Evolutionary conservation across 2,329 filamentous ascomycete species (phyloP).

Genomic region (Neofusicoccum kwambonambiense): DNA sequence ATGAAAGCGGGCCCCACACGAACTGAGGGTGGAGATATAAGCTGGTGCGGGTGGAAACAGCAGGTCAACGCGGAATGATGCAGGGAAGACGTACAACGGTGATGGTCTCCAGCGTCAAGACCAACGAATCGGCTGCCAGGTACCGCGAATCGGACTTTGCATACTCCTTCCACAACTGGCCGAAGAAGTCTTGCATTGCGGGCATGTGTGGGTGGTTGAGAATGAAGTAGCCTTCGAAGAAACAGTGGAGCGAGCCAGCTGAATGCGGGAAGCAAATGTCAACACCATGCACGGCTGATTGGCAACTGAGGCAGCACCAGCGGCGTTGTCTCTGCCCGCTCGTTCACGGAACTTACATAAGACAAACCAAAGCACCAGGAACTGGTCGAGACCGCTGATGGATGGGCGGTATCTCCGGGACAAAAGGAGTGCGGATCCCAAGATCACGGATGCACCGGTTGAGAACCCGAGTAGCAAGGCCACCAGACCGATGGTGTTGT

Average conservation of each 20-base stretch:
- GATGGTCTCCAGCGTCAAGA: constrained; percentile 57
- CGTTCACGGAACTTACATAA: background rate
- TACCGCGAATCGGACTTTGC: constrained; percentile 58
- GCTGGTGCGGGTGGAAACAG: background rate
- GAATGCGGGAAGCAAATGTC: background rate
- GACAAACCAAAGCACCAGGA: constrained; percentile 6
- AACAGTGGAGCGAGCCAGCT: constrained; percentile 10
- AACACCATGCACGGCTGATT: background rate
- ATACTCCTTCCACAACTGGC: constrained; percentile 60
- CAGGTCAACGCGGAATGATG: background rate
- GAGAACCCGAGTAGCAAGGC: background rate
- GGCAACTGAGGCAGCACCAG: background rate
- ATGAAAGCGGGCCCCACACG: constrained; percentile 60
- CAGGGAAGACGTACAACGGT: constrained; percentile 40
- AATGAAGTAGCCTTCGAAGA: constrained; percentile 9
- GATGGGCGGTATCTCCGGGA: background rate
- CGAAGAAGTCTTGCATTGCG: constrained; percentile 34
- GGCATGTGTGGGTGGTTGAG: constrained; percentile 8
- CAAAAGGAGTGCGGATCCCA: background rate
- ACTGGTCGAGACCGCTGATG: constrained; percentile 1
- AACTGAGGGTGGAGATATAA: constrained; percentile 36
- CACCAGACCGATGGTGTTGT: background rate
- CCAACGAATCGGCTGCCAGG: constrained; percentile 52
- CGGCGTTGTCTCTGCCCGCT: background rate
- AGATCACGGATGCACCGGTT: background rate